Evolutionary conservation across 345 rosid species (phyloP).

Genomic region (Psidium guajava): DNA sequence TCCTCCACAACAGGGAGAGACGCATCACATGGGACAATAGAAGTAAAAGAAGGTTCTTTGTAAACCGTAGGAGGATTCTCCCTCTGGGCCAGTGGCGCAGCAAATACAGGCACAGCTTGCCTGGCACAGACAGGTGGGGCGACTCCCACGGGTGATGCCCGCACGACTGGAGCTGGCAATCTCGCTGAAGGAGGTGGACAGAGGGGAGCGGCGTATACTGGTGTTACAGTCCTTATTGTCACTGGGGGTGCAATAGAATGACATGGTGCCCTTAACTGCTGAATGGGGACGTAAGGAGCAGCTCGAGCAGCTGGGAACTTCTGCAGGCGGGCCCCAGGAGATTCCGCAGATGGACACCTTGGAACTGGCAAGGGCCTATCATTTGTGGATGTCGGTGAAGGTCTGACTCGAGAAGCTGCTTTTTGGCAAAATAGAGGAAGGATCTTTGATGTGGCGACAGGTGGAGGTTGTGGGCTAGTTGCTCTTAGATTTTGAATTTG

Average conservation of each 20-base stretch:
- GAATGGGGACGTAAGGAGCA: constrained; percentile 69
- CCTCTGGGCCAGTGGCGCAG: constrained; percentile 34
- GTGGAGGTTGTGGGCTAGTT: constrained; percentile 74
- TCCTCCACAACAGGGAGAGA: constrained; percentile 13
- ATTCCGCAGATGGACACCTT: constrained; percentile 20
- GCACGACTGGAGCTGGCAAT: constrained; percentile 27
- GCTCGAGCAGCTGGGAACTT: constrained; percentile 73
- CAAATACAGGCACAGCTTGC: constrained; percentile 60
- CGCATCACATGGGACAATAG: constrained; percentile 6
- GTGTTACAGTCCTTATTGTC: constrained; percentile 62
- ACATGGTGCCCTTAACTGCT: constrained; percentile 46
- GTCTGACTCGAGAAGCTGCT: constrained; percentile 47
- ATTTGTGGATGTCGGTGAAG: constrained; percentile 9
- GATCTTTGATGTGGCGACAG: constrained; percentile 66
- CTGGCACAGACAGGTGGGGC: constrained; percentile 73
- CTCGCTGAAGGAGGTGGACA: constrained; percentile 26
- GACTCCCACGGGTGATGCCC: constrained; percentile 25
- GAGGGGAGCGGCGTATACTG: constrained; percentile 85
- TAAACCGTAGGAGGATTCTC: constrained; percentile 12
- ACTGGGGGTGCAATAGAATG: constrained; percentile 82
- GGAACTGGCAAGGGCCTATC: constrained; percentile 10
- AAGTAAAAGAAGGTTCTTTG: constrained; percentile 22
- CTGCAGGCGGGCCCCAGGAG: constrained; percentile 25
- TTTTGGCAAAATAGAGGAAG: constrained; percentile 80
- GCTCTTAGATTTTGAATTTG: constrained; percentile 59